Evolutionary conservation across 139 green algal species (phyloP), one percentile per base, ranked within the genome.

Genomic region (Edaphochlamys debaryana): DNA sequence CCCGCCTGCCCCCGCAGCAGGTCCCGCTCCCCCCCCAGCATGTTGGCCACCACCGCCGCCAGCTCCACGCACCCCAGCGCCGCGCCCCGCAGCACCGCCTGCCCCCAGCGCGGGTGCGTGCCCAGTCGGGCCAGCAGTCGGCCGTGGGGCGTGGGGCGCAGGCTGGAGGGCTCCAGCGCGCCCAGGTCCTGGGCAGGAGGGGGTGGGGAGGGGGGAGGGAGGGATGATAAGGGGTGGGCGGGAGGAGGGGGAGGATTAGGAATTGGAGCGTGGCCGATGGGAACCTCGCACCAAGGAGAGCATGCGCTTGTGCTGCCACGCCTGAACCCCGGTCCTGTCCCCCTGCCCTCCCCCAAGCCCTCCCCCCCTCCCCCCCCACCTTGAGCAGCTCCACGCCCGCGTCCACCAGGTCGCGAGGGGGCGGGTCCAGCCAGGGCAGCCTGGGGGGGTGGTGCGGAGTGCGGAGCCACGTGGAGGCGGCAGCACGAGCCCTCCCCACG

Each of bases 381-480:
- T 66, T 30, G 40, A 95, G 87, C 72, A 94, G 86, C 70, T 86
- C 69, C 17, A 54, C 38, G 7, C 86, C 93, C 2, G 68, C 68
- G 7, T 30, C 56, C 56, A 94, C 22, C 7, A 66, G 63, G 2
- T 58, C 73, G 23, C 41, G 56, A 0, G 88, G 85, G 4, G 93
- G 93, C 0, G 88, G 54, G 60, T 95, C 93, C n/a, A 94, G 83
- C 90, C 91, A 95, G 40, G 83, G 64, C 80, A 95, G 76, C 8
- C 41, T 83, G 1, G n/a, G n/a, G n/a, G n/a, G n/a, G n/a, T n/a
- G n/a, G n/a, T n/a, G n/a, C n/a, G n/a, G n/a, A n/a, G n/a, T n/a
- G n/a, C n/a, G n/a, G n/a, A n/a, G n/a, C n/a, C n/a, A n/a, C n/a
- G n/a, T n/a, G n/a, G n/a, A n/a, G n/a, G n/a, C n/a, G n/a, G n/a